Conservation (phyloP, 371 early-diverging fungal genomes). For the Umbelopsis sp. region DNA sequence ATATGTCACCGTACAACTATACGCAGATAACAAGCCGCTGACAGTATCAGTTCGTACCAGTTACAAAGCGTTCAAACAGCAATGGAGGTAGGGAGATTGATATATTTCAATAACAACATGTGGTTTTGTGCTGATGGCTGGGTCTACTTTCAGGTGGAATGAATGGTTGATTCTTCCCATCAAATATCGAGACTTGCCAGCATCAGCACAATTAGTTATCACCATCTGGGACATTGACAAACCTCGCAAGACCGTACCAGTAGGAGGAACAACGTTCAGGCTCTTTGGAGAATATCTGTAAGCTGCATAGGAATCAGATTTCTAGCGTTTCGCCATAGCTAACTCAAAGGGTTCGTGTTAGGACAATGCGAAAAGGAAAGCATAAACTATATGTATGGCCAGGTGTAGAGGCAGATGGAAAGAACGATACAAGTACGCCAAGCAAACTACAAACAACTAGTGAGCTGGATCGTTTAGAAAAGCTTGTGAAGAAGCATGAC, state of each 20-base stretch:
- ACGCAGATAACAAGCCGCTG: conserved; percentile 78
- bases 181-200: conserved; percentile 83
- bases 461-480: conserved; percentile 88
- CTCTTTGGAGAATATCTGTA: conserved; percentile 84
- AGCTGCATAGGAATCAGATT: conserved; percentile 5
- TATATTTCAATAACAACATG: neutral
- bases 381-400: conserved; percentile 80
- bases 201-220: conserved; percentile 71
- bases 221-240: conserved; percentile 83
- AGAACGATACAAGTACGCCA: conserved; percentile 60
- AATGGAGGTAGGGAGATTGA: conserved; percentile 45
- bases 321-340: no score
- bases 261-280: conserved; percentile 78
- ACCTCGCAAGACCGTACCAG: conserved; percentile 70
- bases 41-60: conserved; percentile 72
- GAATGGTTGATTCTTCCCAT: conserved; percentile 92
- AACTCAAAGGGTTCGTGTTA: conserved; percentile 22
- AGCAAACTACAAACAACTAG: conserved; percentile 56
- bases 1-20: conserved; percentile 76
- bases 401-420: conserved; percentile 67
- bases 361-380: conserved; percentile 80
- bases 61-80: conserved; percentile 62
- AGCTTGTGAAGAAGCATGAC: conserved; percentile 84
- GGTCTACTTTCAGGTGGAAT: conserved; percentile 65
- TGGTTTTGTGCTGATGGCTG: no score